These are phyloP conservation scores for Fusarium secorum DNA, from an alignment of 2,329 filamentous ascomycete species.

Conservation along the genomic window DNA sequence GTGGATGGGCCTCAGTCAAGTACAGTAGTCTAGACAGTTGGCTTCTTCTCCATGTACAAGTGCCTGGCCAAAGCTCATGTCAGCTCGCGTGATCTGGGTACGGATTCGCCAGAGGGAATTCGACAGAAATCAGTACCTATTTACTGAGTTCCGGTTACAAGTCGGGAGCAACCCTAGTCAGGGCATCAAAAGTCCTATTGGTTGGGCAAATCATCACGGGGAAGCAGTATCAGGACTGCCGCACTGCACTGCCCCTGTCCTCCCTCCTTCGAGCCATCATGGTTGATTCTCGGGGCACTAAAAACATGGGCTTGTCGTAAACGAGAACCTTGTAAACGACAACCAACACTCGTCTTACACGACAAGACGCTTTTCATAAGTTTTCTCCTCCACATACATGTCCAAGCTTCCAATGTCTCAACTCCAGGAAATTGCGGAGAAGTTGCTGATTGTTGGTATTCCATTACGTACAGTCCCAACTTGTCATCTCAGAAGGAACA, in stretches of 20 bases:
- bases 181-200: neutral
- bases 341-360: neutral
- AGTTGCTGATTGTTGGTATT: conserved; percentile 12
- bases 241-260: neutral
- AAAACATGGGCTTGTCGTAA: neutral
- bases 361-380: neutral
- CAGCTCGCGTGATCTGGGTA: conserved; percentile 2
- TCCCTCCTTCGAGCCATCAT: neutral
- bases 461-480: conserved; percentile 30
- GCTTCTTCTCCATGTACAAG: neutral
- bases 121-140: neutral
- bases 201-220: neutral
- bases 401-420: conserved; percentile 12
- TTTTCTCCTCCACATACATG: neutral
- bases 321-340: neutral
- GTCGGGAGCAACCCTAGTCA: neutral
- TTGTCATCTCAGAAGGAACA: conserved; percentile 6
- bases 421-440: conserved; percentile 23
- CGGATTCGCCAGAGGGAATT: neutral
- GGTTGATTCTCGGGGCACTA: neutral
- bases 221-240: neutral
- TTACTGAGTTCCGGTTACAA: neutral
- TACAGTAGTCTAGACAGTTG: neutral
- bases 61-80: conserved; percentile 8
- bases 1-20: conserved; percentile 6